Base-by-base conservation (phyloP, 441 rosid genomes). In the Eutrema salsugineum region DNA sequence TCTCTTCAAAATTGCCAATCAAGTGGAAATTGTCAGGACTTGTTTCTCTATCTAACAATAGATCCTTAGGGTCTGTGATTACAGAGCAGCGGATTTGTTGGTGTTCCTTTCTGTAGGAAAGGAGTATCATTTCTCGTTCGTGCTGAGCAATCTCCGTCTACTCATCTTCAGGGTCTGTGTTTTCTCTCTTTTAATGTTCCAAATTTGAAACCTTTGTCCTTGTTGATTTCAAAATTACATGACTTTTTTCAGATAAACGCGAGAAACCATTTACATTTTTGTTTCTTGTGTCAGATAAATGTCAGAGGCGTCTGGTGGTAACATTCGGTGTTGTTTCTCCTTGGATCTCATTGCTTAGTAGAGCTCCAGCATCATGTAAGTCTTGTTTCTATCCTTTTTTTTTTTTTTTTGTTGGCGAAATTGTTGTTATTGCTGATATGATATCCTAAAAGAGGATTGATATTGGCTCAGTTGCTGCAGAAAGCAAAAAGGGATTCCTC, bases 391-490 rank as follows among this genome's bases (percentile, higher is more conserved):
- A 55, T 59, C 66, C 27, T 60, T 19, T 68, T 14, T 19, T n/a
- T 24, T 63, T 4, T 4, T 28, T 28, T 28, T 28, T n/a, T n/a
- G n/a, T n/a, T n/a, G n/a, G 32, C 33, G 6, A 6, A 30, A 6
- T 5, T 59, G 50, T 67, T 48, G 51, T 67, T 54, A 71, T 63
- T 77, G 58, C 82, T 80, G 85, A 81, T 74, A 80, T 86, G 11
- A 35, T 38, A 0, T 6, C 89, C 92, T 88, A 87, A 87, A 87
- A 87, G 88, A 84, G 79, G 86, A 83, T 93, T 91, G 94, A 91
- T 90, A 81, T 24, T 91, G 92, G 84, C 80, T 90, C 96, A 91
- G 98, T 90, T 91, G 96, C 97, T 91, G 97, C 96, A 91, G 97
- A 94, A 85, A 79, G 56, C 75, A 89, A 91, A 66, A 86, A 87